Evolutionary conservation across 2,329 filamentous ascomycete genomes (phyloP), one percentile per base, ranked within the genome.

Genomic region (Aspergillus ruber): DNA sequence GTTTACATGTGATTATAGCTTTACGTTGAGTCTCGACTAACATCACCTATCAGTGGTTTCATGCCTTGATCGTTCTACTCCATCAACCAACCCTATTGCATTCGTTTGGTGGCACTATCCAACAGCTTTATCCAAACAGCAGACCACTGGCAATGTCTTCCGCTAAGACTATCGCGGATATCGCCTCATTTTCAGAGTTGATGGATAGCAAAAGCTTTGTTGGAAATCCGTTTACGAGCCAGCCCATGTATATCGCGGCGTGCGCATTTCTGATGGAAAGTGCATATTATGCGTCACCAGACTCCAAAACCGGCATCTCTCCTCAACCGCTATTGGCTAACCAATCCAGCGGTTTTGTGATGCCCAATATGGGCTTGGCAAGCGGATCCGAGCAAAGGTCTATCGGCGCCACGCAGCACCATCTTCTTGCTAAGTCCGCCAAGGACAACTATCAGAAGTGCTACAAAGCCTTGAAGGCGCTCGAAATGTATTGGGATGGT

Each of bases 141-240:
- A 83, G 87, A 47, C 88, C 93, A 63, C 60, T 83, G 4, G 88
- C 86, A 50, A 90, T 91, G 85, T 90, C 86, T 12, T 91, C 88
- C 20, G 90, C 89, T 10, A 95, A 94, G 71, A 94, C 89, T 0
- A 93, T 95, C 50, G 88, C 88, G 29, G 89, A 95, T 58, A 95
- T 95, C 13, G 70, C 94, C 7, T 85, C 86, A 1, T 94, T 94
- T 65, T 87, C 88, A 0, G 88, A 94, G 61, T 72, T 94, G 8
- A 88, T 93, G 44, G 88, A 94, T 63, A 83, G 86, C 0, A 90
- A 88, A 64, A 90, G 88, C 56, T 88, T 90, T 47, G 84, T 90
- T 29, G 88, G 88, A 1, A 95, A 93, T 50, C 89, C 89, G 0
- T 95, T 95, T 55, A 93, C 88, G 0, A 89, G 86, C 42, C 89